phyloP scores from a whole-genome alignment of 345 rosid genomes.

The Dipteronia dyeriana region DNA sequence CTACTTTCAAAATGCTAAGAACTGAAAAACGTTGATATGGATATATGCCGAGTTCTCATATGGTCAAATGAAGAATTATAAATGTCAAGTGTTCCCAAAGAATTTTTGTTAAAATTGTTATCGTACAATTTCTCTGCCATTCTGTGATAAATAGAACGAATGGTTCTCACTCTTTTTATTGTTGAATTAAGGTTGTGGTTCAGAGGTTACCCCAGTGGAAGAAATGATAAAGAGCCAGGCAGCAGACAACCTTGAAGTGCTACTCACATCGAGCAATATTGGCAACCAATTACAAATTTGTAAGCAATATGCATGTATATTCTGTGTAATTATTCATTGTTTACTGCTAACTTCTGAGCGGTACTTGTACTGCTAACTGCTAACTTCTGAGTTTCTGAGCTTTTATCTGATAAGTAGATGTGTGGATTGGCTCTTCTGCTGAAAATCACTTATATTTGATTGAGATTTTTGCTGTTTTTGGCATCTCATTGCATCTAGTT shows the following conservation, averaged over 20 bases:
- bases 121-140: background rate
- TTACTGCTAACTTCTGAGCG: background rate
- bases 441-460: too few species aligned
- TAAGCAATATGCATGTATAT: background rate
- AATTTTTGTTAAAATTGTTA: background rate
- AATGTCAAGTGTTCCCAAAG: background rate
- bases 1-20: background rate
- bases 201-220: conserved; percentile 92
- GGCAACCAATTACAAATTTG: conserved; percentile 9
- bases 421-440: background rate
- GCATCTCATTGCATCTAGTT: too few species aligned
- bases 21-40: background rate
- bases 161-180: background rate
- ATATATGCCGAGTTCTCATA: background rate
- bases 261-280: background rate
- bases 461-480: too few species aligned
- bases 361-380: background rate
- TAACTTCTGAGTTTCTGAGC: too few species aligned
- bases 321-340: background rate
- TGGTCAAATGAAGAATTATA: background rate
- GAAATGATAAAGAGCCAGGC: conserved; percentile 41
- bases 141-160: conserved; percentile 2
- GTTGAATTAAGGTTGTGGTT: conserved; percentile 62
- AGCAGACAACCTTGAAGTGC: background rate
- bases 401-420: too few species aligned